These are phyloP conservation scores for Fusarium staphyleae DNA, from an alignment of 2,329 filamentous ascomycete species.

Conservation along the genomic window DNA sequence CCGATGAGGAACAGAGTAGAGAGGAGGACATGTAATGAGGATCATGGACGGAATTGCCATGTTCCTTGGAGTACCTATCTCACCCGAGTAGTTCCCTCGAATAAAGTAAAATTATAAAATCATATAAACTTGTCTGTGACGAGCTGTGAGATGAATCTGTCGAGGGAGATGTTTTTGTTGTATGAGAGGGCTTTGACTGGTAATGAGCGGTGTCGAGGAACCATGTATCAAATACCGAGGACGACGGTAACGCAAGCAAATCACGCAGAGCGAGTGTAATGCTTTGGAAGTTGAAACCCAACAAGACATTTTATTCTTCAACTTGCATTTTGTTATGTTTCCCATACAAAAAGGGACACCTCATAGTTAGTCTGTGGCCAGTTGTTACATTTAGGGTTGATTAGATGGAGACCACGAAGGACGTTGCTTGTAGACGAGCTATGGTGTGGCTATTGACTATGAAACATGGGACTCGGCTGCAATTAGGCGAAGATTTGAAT, in stretches of 20 bases:
- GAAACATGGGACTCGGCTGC: no score
- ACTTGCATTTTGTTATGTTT: not conserved
- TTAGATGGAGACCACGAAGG: no score
- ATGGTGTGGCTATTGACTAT: no score
- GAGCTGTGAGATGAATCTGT: slow-evolving; percentile 13
- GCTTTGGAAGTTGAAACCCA: not conserved
- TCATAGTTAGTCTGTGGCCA: no score
- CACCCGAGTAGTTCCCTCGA: slow-evolving; percentile 8
- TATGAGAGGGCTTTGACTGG: not conserved
- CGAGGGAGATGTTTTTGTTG: not conserved
- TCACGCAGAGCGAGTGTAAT: not conserved
- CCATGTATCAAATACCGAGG: not conserved
- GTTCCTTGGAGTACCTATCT: slow-evolving; percentile 12
- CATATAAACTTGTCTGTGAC: slow-evolving; percentile 26
- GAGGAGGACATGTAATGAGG: slow-evolving; percentile 9
- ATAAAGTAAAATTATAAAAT: slow-evolving; percentile 32
- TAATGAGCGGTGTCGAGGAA: not conserved
- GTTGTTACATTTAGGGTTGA: no score
- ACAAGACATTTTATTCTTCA: not conserved
- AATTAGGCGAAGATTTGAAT: no score
- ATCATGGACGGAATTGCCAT: slow-evolving; percentile 22
- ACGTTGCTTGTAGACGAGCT: no score
- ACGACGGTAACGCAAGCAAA: not conserved
- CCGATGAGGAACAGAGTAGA: slow-evolving; percentile 3
- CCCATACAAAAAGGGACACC: no score